Conservation (phyloP, 352 stramenopile species). For the Albugo laibachii region DNA sequence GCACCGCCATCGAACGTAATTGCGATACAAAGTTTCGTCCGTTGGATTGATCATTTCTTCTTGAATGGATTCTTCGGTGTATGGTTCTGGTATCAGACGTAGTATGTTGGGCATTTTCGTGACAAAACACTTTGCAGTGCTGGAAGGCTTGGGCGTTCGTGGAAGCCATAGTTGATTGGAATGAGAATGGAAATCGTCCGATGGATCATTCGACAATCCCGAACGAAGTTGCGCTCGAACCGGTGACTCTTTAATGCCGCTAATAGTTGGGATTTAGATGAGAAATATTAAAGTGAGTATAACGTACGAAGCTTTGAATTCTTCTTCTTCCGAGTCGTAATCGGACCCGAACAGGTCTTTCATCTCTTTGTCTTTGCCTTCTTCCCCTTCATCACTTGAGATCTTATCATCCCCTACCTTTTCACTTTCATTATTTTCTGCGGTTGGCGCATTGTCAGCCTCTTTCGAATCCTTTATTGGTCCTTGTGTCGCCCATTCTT, state of each 20-base stretch:
- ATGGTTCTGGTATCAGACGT: slow-evolving; percentile 51
- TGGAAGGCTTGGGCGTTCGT: slow-evolving; percentile 45
- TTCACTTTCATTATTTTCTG: slow-evolving; percentile 10
- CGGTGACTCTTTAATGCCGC: slow-evolving; percentile 65
- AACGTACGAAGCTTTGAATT: slow-evolving; percentile 73
- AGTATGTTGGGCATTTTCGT: slow-evolving; percentile 77
- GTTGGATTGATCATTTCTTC: slow-evolving; percentile 70
- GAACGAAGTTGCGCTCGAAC: slow-evolving; percentile 33
- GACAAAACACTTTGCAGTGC: slow-evolving; percentile 40
- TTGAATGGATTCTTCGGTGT: slow-evolving; percentile 49
- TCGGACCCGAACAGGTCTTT: slow-evolving; percentile 77
- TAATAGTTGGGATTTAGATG: slow-evolving; percentile 7
- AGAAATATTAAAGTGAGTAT: background rate
- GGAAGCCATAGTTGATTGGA: slow-evolving; percentile 54
- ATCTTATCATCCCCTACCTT: slow-evolving; percentile 12
- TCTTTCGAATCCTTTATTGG: background rate
- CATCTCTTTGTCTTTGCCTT: slow-evolving; percentile 63
- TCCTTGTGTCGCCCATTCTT: background rate
- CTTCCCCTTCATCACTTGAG: slow-evolving; percentile 47
- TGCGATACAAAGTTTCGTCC: slow-evolving; percentile 70
- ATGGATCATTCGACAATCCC: slow-evolving; percentile 15
- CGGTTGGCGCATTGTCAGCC: slow-evolving; percentile 18
- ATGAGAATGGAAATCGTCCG: slow-evolving; percentile 12
- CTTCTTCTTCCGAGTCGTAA: slow-evolving; percentile 76
- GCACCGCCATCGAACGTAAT: slow-evolving; percentile 69